Evolutionary conservation across 768 basidiomycete genomes (phyloP).

Genomic region (Tulasnella sp.): DNA sequence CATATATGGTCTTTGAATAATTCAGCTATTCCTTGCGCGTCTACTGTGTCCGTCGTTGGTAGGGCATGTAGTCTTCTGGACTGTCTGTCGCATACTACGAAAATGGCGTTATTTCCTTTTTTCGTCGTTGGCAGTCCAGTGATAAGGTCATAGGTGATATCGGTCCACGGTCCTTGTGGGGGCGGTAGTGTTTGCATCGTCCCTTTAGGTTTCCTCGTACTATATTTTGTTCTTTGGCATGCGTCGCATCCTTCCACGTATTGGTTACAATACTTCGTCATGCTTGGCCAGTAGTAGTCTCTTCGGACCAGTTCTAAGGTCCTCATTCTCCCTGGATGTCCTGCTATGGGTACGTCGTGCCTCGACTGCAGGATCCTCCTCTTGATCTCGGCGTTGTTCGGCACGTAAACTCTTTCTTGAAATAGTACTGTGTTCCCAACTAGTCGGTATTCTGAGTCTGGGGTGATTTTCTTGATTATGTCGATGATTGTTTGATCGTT

Average conservation of each 20-base stretch:
- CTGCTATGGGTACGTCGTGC: neutral
- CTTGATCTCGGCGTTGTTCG: neutral
- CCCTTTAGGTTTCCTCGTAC: slow-evolving; percentile 27
- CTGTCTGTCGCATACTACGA: neutral
- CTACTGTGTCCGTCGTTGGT: neutral
- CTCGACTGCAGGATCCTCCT: neutral
- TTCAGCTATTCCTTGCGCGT: neutral
- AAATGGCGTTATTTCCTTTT: neutral
- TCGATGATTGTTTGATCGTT: neutral
- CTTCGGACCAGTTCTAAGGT: slow-evolving; percentile 28
- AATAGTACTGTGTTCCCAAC: neutral
- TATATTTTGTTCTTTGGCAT: slow-evolving; percentile 31
- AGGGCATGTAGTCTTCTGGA: slow-evolving; percentile 1
- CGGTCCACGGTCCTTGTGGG: slow-evolving; percentile 32
- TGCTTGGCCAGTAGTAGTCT: slow-evolving; percentile 30
- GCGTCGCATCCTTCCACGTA: slow-evolving; percentile 33
- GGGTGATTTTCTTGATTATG: neutral
- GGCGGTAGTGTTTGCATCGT: slow-evolving; percentile 30
- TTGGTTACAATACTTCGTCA: slow-evolving; percentile 29
- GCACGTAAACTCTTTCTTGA: neutral
- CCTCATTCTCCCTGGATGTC: slow-evolving; percentile 28
- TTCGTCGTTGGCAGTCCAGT: neutral
- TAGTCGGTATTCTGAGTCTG: neutral
- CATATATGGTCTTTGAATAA: slow-evolving; percentile 17
- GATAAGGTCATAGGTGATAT: slow-evolving; percentile 33